Percentiles rank a stretch among this genome's conserved stretches.
Evolutionary conservation across 2,329 filamentous ascomycete genomes (phyloP).

Genomic region (Neophaeococcomyces mojaviensis): DNA sequence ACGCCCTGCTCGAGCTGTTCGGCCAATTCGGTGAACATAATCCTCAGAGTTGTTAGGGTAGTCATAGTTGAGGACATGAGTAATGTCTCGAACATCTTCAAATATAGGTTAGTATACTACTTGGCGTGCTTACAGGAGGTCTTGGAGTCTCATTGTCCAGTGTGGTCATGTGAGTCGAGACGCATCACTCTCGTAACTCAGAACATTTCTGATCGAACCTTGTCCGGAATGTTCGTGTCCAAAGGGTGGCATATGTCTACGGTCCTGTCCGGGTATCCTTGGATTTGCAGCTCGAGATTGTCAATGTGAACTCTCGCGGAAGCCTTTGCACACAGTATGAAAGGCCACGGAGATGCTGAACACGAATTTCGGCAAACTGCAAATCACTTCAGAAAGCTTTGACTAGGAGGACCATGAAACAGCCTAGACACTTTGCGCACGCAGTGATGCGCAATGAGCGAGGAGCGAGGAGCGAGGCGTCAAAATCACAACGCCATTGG

Average conservation of each 20-base stretch:
- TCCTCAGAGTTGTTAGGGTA: conserved; percentile 53
- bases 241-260: conserved; percentile 48
- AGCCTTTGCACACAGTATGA: conserved; percentile 20
- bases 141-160: conserved; percentile 24
- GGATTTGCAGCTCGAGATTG: conserved; percentile 66
- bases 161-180: conserved; percentile 55
- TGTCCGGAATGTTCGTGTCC: conserved; percentile 41
- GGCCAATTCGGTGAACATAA: conserved; percentile 93
- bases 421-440: conserved; percentile 87
- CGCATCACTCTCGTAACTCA: conserved; percentile 51
- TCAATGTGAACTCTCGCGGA: conserved; percentile 58
- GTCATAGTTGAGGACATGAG: conserved; percentile 68
- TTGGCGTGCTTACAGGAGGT: conserved; percentile 42
- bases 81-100: conserved; percentile 99
- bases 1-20: conserved; percentile 87
- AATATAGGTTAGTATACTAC: conserved; percentile 66
- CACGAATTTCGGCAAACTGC: conserved; percentile 21
- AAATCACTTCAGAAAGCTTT: conserved; percentile 75
- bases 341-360: conserved; percentile 71
- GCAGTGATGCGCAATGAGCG: conserved; percentile 81
- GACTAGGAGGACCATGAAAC: conserved; percentile 63
- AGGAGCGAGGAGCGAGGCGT: conserved; percentile 71
- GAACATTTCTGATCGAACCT: conserved; percentile 24
- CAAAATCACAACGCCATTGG: conserved; percentile 53
- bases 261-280: conserved; percentile 57